Conservation (phyloP, 2,329 filamentous ascomycete species). For the Biscogniauxia sp. region DNA sequence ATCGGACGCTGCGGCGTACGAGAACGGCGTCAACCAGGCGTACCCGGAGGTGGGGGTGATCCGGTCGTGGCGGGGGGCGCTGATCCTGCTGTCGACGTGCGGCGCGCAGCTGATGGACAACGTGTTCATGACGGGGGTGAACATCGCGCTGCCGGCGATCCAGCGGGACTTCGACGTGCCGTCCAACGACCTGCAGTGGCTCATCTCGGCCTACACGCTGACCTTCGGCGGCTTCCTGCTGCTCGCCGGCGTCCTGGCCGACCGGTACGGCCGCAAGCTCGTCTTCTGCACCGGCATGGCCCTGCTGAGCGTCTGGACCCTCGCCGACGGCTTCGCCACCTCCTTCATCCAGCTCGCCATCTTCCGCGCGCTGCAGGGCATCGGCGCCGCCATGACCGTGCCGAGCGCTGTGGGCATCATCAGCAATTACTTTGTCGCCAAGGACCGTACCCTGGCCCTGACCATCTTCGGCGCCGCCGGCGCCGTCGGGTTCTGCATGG, state of each 20-base stretch:
- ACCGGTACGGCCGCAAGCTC: not conserved
- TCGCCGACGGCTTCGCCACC: conserved; percentile 31
- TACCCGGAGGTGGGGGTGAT: conserved; percentile 16
- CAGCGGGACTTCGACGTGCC: conserved; percentile 23
- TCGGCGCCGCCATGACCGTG: not conserved
- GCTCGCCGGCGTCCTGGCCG: not conserved
- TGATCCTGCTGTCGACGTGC: conserved; percentile 39
- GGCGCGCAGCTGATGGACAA: conserved; percentile 43
- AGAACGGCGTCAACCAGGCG: too few relatives aligned
- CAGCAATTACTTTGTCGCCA: conserved; percentile 37
- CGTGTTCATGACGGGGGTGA: conserved; percentile 42
- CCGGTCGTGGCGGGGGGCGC: conserved; percentile 36
- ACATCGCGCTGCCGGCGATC: conserved; percentile 40
- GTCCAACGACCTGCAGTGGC: not conserved
- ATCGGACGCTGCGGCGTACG: too few relatives aligned
- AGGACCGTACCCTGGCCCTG: conserved; percentile 37
- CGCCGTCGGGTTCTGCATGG: conserved; percentile 39
- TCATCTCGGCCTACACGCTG: not conserved
- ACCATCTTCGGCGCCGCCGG: conserved; percentile 39
- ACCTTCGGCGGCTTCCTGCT: not conserved
- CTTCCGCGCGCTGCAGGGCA: not conserved
- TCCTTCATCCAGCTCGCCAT: not conserved
- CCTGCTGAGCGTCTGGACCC: not conserved
- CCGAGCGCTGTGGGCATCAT: conserved; percentile 17
- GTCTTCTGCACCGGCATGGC: not conserved